Base-by-base conservation (phyloP, 176 grass and related monocot species). In the Typha latifolia region DNA sequence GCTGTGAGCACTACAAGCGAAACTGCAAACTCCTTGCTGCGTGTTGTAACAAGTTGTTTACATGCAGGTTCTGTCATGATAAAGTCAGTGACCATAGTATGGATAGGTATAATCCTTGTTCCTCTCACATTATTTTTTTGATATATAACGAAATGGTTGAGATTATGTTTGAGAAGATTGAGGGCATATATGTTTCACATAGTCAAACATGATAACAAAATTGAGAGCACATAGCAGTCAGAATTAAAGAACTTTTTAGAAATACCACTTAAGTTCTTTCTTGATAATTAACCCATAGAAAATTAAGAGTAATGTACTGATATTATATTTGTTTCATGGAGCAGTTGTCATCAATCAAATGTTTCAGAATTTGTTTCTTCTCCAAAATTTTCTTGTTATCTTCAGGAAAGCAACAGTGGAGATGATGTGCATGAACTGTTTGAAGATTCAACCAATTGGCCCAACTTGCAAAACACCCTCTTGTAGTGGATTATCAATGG, bases 351-450 rank as follows among this genome's bases (percentile, higher is more conserved):
- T 37, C 34, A 37, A 37, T 37, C 34, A 6, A 5, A 37, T 37
- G 2, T 8, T 37, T 5, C 34, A 7, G 4, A 37, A 37, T 37
- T 37, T 6, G 34, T 37, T 37, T 37, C 34, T 8, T 37, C 34
- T 37, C 34, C 34, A 37, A 37, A 2, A 37, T 37, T 37, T 6
- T 37, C 34, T 37, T 37, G 4, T 37, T 37, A 49, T 74, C 62
- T 87, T 63, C 72, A 96, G 91, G 82, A 96, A 96, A 85, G 50
- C 76, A 70, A 80, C 76, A 14, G 26, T 22, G 67, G 87, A 96
- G 51, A 96, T 96, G 91, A 91, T 96, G 87, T 96, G 91, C 61
- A 96, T 96, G 91, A 61, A 37, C 37, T 96, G 91, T 63, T 63
- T 88, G 71, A 85, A 85, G 49, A 71, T 96, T 74, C 84, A 96